A percentile compares a stretch with the other conserved stretches of the same genome.
phyloP scores from a whole-genome alignment of 306 rosid species.

The Oxytropis ochrocephala region DNA sequence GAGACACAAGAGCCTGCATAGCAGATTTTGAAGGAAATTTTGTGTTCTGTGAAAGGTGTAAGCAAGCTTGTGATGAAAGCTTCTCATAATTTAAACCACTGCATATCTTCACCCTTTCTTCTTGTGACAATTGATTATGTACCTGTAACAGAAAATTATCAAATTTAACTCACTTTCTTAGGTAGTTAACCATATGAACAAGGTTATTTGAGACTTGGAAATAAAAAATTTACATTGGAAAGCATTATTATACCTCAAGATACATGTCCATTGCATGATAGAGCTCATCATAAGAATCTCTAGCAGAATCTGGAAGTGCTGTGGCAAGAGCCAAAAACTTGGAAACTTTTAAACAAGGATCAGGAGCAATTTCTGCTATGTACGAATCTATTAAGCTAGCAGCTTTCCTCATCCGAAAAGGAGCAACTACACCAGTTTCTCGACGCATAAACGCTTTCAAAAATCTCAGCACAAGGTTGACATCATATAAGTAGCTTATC shows the following conservation, averaged over 20 bases:
- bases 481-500: constrained; percentile 63
- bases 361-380: constrained; percentile 89
- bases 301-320: constrained; percentile 68
- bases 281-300: constrained; percentile 76
- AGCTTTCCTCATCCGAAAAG: constrained; percentile 49
- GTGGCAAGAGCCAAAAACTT: constrained; percentile 66
- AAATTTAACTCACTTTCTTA: constrained; percentile 15
- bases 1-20: constrained; percentile 52
- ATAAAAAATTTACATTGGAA: not conserved
- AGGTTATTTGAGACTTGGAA: not conserved
- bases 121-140: constrained; percentile 70
- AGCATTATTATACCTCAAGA: constrained; percentile 56
- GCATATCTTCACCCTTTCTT: constrained; percentile 67
- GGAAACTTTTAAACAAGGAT: constrained; percentile 70
- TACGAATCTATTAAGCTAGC: constrained; percentile 72
- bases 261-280: constrained; percentile 82
- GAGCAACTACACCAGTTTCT: constrained; percentile 24
- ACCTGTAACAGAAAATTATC: constrained; percentile 43
- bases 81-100: constrained; percentile 61
- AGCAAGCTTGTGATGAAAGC: constrained; percentile 60
- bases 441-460: constrained; percentile 51
- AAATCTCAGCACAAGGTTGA: constrained; percentile 72
- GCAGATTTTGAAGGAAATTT: constrained; percentile 65
- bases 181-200: not conserved
- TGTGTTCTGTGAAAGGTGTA: constrained; percentile 56